Evolutionary conservation across 805 yeast genomes (phyloP), one percentile per base, ranked within the genome.

Genomic region (Candida silvicultrix): DNA sequence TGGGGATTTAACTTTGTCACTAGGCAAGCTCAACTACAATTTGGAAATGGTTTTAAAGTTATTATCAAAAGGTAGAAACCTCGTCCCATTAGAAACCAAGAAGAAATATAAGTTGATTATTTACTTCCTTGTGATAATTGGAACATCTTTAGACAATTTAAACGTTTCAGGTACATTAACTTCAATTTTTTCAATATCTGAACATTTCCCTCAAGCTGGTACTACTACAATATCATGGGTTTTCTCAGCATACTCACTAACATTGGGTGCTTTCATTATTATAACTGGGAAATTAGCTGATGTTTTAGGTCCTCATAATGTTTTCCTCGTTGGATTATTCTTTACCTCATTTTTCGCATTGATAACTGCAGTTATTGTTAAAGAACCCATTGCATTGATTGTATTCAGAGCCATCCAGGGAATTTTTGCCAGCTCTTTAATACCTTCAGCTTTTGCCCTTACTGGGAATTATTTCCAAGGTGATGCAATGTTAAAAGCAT

Each of bases 251-350:
- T 73, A 71, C 54, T 68, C 74, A 2, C 52, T 73, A 18, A 69
- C 76, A 0, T 55, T 71, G 20, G 73, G 74, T 5, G 60, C 73
- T 1, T 72, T 72, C 52, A 71, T 72, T 21, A 60, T 71, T 22
- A 42, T 69, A 2, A 56, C 64, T 43, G 77, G 77, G 15, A 67
- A 69, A 45, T 34, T 70, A 2, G 68, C 67, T 4, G 77, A 71
- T 52, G 61, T 69, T 7, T 25, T 68, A 1, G 76, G 77, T 6
- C 65, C 67, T n/a, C 61, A 68, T 35, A 53, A 46, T 34, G 48
- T 64, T 11, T 67, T 57, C 38, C 47, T 51, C 4, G 40, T 45
- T 11, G 63, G 25, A 23, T 23, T 23, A 23, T 23, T 23, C 25
- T 23, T 23, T 9, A 5, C 9, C 9, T 23, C 25, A 23, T 23